phyloP scores from a whole-genome alignment of 192 early-diverging fungal species.

The Gryganskiella cystojenkinii region DNA sequence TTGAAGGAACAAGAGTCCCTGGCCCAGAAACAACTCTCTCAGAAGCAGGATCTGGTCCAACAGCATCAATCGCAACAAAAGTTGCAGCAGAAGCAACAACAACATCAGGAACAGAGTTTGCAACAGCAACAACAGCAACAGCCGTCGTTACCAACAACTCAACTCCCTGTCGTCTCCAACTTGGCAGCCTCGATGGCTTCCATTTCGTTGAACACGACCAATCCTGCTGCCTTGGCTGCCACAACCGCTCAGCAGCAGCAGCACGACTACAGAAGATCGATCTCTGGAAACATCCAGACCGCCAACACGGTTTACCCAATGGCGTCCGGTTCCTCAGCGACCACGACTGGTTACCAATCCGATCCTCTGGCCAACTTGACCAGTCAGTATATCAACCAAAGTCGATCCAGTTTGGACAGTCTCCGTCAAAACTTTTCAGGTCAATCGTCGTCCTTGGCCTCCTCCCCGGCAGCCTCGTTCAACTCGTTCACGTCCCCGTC shows the following conservation, averaged over 20 bases:
- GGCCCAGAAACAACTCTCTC: conserved; percentile 13
- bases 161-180: neutral
- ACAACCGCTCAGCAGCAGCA: neutral
- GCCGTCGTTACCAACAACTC: neutral
- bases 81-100: conserved; percentile 28
- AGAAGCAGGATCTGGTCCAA: conserved; percentile 31
- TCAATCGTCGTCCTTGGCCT: neutral
- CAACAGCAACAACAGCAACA: conserved; percentile 20
- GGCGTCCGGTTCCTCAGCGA: too few relatives aligned
- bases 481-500: neutral
- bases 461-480: too few relatives aligned
- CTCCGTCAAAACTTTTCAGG: too few relatives aligned
- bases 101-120: too few relatives aligned
- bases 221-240: neutral
- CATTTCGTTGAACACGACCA: neutral
- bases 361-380: too few relatives aligned
- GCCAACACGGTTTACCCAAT: too few relatives aligned
- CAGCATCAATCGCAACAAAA: conserved; percentile 27
- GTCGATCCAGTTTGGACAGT: too few relatives aligned
- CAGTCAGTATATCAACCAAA: too few relatives aligned
- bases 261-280: neutral
- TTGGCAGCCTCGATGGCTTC: conserved; percentile 9
- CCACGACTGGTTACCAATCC: too few relatives aligned
- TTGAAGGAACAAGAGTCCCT: conserved; percentile 33
- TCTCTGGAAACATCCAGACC: neutral